These are phyloP conservation scores for Sisymbrium irio DNA, from an alignment of 345 rosid genomes.

Conservation along the genomic window DNA sequence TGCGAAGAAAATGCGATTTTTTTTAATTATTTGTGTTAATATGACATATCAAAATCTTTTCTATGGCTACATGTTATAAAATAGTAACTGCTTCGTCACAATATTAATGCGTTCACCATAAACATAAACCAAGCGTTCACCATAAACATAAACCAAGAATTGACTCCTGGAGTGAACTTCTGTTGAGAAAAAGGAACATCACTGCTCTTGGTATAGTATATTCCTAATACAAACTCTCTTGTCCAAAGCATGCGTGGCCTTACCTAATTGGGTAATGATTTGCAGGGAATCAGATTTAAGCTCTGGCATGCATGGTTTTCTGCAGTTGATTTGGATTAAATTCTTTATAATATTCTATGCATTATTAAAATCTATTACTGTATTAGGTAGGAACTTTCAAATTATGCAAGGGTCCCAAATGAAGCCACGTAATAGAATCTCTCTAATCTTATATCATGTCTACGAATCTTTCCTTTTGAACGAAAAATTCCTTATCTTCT, in stretches of 20 bases:
- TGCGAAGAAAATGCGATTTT: no score
- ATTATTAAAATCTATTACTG: neutral
- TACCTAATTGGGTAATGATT: neutral
- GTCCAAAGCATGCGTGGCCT: neutral
- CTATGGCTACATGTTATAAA: no score
- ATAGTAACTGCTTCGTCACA: no score
- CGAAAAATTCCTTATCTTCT: neutral
- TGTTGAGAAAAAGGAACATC: neutral
- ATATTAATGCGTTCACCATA: no score
- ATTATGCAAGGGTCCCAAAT: neutral
- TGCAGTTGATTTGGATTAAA: neutral
- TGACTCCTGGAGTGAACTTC: neutral
- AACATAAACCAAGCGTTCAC: no score
- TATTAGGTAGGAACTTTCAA: conserved; percentile 25
- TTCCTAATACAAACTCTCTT: neutral
- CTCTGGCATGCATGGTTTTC: conserved; percentile 4
- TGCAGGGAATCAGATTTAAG: neutral
- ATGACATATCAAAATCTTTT: no score
- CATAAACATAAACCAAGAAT: neutral
- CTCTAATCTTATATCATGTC: neutral
- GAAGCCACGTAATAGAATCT: conserved; percentile 19
- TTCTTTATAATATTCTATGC: neutral
- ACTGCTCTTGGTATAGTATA: neutral
- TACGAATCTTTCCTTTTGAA: neutral
- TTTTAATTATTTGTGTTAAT: no score